Evolutionary conservation across 1,284 basidiomycete species (phyloP), one percentile per base, ranked within the genome.

Genomic region (Malassezia restricta): DNA sequence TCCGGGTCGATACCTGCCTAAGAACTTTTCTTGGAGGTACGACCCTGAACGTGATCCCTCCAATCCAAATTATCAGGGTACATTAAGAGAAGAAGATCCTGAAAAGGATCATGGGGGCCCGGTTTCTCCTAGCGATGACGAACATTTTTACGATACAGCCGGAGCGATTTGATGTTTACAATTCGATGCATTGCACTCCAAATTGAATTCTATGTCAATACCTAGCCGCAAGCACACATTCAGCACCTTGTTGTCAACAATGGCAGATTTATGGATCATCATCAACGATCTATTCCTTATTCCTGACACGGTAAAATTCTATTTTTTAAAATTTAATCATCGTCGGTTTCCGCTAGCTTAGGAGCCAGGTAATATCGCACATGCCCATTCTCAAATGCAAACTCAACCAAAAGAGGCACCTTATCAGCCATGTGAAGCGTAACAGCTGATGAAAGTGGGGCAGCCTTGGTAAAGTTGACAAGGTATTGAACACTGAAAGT

Each of bases 401-500:
- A 92, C 42, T 84, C 83, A 40, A 14, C 62, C 39, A 65, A 45
- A 1, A 66, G 58, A 15, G 63, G 63, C 8, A 69, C 63, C 42
- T 71, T 67, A 55, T 65, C 61, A 46, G 52, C 59, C 62, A 64
- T 64, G 58, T 74, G 64, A 42, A 75, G 63, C 47, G 66, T 79
- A 35, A 90, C 87, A 27, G 78, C 79, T 58, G 79, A 79, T 12
- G 83, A 81, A 35, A 99, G 77, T 15, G 83, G 80, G 0, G 85
- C 79, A 58, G 86, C 88, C 79, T 96, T 98, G 56, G 89, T 83
- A 74, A 99, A 99, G 78, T 95, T 95, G 75, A 86, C 82, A 29
- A 99, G 82, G 76, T 98, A 99, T 76, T 98, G 96, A 69, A 96
- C 79, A 33, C 86, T 89, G 78, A 99, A 99, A 1, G 90, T 96